Conservation (phyloP, 169 alveolate genomes). For the Plasmodium sp. region DNA sequence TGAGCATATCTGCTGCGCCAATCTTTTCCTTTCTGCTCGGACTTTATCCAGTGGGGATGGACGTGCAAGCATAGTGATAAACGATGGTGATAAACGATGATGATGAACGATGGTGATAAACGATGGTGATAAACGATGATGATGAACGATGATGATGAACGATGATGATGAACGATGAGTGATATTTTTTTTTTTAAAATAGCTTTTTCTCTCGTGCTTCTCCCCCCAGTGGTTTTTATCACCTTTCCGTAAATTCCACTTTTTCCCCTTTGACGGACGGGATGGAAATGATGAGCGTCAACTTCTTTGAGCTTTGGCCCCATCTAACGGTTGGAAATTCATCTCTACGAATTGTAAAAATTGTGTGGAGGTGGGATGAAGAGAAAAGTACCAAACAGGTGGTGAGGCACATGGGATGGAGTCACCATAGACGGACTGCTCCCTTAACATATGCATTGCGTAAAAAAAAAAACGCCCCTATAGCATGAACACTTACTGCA, state of each 20-base stretch:
- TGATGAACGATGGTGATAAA: too few species aligned
- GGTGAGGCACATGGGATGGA: neutral
- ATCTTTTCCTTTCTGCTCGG: neutral
- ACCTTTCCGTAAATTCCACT: slow-evolving; percentile 69
- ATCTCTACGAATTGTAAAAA: slow-evolving; percentile 3
- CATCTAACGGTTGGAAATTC: slow-evolving; percentile 65
- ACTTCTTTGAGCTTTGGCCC: slow-evolving; percentile 60
- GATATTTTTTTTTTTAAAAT: neutral
- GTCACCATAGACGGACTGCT: neutral
- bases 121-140: too few species aligned
- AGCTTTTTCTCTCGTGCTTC: neutral
- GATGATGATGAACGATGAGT: neutral
- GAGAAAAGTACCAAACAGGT: neutral
- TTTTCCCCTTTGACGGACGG: slow-evolving; percentile 15
- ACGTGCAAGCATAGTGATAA: neutral
- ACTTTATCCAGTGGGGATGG: neutral
- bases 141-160: neutral
- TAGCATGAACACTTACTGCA: neutral
- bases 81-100: neutral
- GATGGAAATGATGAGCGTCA: slow-evolving; percentile 44
- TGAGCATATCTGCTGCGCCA: neutral
- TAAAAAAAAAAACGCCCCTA: neutral
- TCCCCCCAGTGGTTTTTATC: neutral
- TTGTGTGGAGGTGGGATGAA: neutral
- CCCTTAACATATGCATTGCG: neutral